Percentiles rank a stretch among this genome's conserved stretches.
Evolutionary conservation across 768 basidiomycete genomes (phyloP).

Genomic region (Tylopilus balloui): DNA sequence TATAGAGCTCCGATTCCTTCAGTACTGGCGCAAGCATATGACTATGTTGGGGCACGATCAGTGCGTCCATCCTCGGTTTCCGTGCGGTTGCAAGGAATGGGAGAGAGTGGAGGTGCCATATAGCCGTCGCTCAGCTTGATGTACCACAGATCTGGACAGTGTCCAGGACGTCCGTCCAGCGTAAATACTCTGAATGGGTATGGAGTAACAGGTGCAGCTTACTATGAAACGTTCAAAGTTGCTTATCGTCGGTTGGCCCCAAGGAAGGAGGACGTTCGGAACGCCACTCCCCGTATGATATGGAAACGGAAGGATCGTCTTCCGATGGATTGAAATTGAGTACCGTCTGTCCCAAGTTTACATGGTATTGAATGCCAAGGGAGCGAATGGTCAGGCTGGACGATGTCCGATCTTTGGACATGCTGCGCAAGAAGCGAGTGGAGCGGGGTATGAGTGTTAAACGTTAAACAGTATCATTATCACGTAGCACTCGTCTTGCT

Average conservation of each 20-base stretch:
- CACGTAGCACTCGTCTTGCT: too few relatives aligned
- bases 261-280: neutral
- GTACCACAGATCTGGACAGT: neutral
- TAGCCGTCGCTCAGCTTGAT: neutral
- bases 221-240: too few relatives aligned
- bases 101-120: neutral
- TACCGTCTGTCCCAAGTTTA: too few relatives aligned
- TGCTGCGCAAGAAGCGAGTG: neutral
- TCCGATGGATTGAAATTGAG: neutral
- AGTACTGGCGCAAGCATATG: neutral
- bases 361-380: too few relatives aligned
- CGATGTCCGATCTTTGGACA: neutral
- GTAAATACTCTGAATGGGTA: neutral
- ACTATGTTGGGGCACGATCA: neutral
- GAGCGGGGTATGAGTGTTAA: neutral
- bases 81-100: neutral
- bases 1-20: neutral
- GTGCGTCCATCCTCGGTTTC: too few relatives aligned
- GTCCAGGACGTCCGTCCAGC: neutral
- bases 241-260: too few relatives aligned
- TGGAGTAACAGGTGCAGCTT: neutral
- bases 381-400: neutral
- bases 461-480: too few relatives aligned
- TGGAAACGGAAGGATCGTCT: neutral
- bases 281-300: neutral